Percentiles rank a stretch among this genome's conserved stretches.
These are phyloP conservation scores for Zalerion maritima DNA, from an alignment of 495 filamentous ascomycete genomes.

Conservation along the genomic window DNA sequence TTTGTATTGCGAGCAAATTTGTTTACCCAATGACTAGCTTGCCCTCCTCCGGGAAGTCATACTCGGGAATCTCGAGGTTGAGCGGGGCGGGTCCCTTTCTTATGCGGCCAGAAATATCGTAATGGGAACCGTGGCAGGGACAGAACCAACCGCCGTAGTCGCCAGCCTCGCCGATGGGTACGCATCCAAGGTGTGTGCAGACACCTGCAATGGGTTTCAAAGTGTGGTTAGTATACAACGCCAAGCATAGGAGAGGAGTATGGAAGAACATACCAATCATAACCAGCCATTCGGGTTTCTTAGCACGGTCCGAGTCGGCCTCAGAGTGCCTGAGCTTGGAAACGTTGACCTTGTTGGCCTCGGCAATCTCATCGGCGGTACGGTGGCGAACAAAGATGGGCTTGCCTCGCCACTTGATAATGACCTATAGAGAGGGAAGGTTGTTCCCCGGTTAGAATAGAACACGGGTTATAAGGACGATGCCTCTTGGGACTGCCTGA, in stretches of 20 bases:
- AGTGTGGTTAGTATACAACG: neutral
- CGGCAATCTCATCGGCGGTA: slow-evolving; percentile 70
- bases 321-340: slow-evolving; percentile 78
- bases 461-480: neutral
- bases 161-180: slow-evolving; percentile 95
- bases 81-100: slow-evolving; percentile 91
- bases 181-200: slow-evolving; percentile 97
- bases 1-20: too few species aligned
- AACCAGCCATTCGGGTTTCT: slow-evolving; percentile 98
- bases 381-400: slow-evolving; percentile 99
- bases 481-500: neutral
- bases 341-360: slow-evolving; percentile 67
- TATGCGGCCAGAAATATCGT: slow-evolving; percentile 96
- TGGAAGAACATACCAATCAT: slow-evolving; percentile 68
- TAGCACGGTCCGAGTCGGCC: slow-evolving; percentile 76
- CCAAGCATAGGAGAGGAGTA: slow-evolving; percentile 1
- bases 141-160: slow-evolving; percentile 99
- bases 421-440: slow-evolving; percentile 52
- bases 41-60: slow-evolving; percentile 72
- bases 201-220: slow-evolving; percentile 44
- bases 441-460: neutral
- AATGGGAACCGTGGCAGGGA: slow-evolving; percentile 98
- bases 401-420: slow-evolving; percentile 99
- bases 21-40: slow-evolving; percentile 70
- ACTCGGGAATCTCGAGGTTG: slow-evolving; percentile 88